These are phyloP conservation scores for Solanum piurae DNA, from an alignment of 257 asterid species.

Conservation along the genomic window DNA sequence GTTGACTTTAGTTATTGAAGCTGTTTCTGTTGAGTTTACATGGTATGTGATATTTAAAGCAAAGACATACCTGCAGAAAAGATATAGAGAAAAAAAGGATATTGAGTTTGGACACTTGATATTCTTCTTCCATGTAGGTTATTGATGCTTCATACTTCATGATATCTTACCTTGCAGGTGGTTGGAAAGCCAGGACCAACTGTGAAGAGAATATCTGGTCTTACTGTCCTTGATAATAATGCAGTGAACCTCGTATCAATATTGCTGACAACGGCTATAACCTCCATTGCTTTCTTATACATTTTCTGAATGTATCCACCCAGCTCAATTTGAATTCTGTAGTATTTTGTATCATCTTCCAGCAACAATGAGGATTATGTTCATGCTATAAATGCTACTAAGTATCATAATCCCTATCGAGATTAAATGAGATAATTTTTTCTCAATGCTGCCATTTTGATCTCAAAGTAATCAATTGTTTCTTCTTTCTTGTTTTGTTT, in stretches of 20 bases:
- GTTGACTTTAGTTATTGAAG: neutral
- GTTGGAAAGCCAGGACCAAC: slow-evolving; percentile 90
- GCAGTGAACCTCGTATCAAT: slow-evolving; percentile 81
- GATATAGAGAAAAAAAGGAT: neutral
- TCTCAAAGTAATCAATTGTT: neutral
- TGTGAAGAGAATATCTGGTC: slow-evolving; percentile 78
- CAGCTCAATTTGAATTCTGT: neutral
- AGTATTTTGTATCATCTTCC: neutral
- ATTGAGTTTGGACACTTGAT: neutral
- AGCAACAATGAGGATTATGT: neutral
- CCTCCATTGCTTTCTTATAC: slow-evolving; percentile 46
- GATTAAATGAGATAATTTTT: neutral
- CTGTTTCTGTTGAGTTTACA: neutral
- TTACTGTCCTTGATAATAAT: slow-evolving; percentile 67
- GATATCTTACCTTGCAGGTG: slow-evolving; percentile 36
- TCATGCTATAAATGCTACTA: neutral
- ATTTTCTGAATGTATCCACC: slow-evolving; percentile 36
- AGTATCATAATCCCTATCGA: neutral
- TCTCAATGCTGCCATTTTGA: neutral
- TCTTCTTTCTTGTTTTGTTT: neutral
- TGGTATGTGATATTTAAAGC: neutral
- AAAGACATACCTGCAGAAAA: neutral
- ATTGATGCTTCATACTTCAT: neutral
- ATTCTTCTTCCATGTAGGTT: neutral
- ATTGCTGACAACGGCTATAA: slow-evolving; percentile 42